A percentile compares a stretch with the other conserved stretches of the same genome.
Conservation (phyloP, 352 stramenopile genomes). For the Pythium sp. region DNA sequence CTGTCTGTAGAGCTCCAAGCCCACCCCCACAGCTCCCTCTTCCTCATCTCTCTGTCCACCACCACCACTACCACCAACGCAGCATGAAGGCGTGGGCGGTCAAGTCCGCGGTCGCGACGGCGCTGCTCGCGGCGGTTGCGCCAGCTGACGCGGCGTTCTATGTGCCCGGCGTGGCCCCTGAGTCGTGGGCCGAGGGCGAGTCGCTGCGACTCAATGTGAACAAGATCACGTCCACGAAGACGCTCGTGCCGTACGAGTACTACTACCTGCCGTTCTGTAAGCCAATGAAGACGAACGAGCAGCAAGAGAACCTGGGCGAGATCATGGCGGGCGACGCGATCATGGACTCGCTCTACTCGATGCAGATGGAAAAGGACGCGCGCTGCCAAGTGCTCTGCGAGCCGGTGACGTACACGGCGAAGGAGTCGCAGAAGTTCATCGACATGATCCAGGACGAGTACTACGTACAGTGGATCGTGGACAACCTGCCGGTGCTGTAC, state of each 20-base stretch:
- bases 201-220: conserved; percentile 95
- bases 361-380: conserved; percentile 89
- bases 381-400: conserved; percentile 90
- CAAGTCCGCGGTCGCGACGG: conserved; percentile 13
- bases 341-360: conserved; percentile 88
- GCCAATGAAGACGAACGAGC: conserved; percentile 73
- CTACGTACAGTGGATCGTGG: conserved; percentile 93
- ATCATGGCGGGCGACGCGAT: conserved; percentile 91
- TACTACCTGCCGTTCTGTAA: conserved; percentile 97
- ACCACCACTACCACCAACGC: not conserved
- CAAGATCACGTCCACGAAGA: conserved; percentile 98
- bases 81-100: conserved; percentile 17
- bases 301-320: conserved; percentile 91
- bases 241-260: conserved; percentile 98
- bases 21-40: not conserved
- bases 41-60: not conserved
- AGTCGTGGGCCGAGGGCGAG: conserved; percentile 82
- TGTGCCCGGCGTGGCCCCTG: conserved; percentile 79
- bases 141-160: conserved; percentile 68
- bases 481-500: conserved; percentile 91
- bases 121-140: conserved; percentile 16
- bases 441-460: conserved; percentile 95
- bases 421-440: conserved; percentile 83
- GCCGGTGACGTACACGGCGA: conserved; percentile 75
- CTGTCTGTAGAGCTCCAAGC: not conserved